phyloP scores from a whole-genome alignment of 495 filamentous ascomycete species.

The Talaromyces ruber region DNA sequence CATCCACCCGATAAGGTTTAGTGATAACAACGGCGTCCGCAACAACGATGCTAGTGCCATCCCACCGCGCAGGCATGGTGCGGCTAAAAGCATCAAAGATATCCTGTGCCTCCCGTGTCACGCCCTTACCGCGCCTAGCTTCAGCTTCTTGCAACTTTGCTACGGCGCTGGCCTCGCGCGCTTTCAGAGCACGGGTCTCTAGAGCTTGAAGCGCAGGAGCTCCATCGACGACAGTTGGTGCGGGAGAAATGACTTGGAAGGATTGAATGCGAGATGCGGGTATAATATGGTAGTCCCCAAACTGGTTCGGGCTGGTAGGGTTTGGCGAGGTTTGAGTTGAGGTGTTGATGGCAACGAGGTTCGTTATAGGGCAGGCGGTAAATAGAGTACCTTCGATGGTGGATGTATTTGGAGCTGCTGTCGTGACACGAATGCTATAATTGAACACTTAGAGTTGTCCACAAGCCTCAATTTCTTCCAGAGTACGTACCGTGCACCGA shows the following conservation, averaged over 20 bases:
- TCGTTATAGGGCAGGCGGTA: constrained; percentile 58
- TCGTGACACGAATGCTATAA: constrained; percentile 52
- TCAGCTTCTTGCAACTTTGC: constrained; percentile 45
- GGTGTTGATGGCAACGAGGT: constrained; percentile 55
- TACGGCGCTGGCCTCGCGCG: constrained; percentile 45
- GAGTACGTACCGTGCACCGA: constrained; percentile 41
- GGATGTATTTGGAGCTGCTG: constrained; percentile 37
- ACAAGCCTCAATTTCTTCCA: not conserved
- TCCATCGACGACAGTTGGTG: constrained; percentile 24
- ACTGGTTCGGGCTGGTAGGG: constrained; percentile 28
- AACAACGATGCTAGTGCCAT: constrained; percentile 53
- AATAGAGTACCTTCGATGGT: constrained; percentile 57
- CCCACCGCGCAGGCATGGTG: constrained; percentile 58
- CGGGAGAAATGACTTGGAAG: constrained; percentile 42
- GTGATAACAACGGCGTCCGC: constrained; percentile 55
- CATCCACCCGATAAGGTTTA: constrained; percentile 51
- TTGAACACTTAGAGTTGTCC: not conserved
- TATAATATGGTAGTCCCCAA: constrained; percentile 54
- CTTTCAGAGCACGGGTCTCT: constrained; percentile 42
- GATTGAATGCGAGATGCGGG: constrained; percentile 54
- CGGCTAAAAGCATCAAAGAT: constrained; percentile 58
- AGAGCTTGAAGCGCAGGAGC: constrained; percentile 36
- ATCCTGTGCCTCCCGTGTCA: constrained; percentile 59
- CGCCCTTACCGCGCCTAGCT: constrained; percentile 49
- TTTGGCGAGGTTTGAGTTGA: constrained; percentile 17